These are phyloP conservation scores for Candida fluviatilis DNA, from an alignment of 805 yeast species.

Conservation along the genomic window DNA sequence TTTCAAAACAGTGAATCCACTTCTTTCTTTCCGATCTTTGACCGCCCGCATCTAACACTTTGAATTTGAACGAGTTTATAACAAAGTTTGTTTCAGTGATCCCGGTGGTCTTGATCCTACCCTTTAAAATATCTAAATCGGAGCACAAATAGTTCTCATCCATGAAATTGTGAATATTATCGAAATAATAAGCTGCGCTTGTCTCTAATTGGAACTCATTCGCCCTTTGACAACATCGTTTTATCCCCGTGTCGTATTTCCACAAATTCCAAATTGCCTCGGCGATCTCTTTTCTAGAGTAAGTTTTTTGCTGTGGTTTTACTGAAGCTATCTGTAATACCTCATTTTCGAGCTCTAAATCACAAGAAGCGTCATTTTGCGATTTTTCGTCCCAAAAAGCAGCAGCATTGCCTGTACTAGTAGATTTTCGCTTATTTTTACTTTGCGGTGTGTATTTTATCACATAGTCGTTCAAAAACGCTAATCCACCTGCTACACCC, in stretches of 20 bases:
- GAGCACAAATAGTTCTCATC: constrained; percentile 62
- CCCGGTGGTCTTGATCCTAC: constrained; percentile 93
- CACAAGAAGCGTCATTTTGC: background rate
- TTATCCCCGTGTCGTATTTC: constrained; percentile 66
- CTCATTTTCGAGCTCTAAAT: constrained; percentile 6
- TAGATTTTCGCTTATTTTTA: constrained; percentile 45
- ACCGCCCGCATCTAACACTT: constrained; percentile 94
- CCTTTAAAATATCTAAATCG: constrained; percentile 81
- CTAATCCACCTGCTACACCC: constrained; percentile 60
- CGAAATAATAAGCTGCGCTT: constrained; percentile 77
- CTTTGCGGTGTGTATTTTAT: constrained; percentile 54
- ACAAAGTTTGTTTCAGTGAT: constrained; percentile 81
- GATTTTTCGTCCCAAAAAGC: constrained; percentile 17
- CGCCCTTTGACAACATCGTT: constrained; percentile 51
- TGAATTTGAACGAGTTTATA: constrained; percentile 59
- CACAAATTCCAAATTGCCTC: constrained; percentile 67
- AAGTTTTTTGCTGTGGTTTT: constrained; percentile 11
- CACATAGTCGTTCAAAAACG: constrained; percentile 61
- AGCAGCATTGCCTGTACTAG: constrained; percentile 48
- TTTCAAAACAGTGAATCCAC: constrained; percentile 94
- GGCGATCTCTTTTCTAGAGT: constrained; percentile 55
- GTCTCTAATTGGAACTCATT: constrained; percentile 84
- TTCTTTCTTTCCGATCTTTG: constrained; percentile 87
- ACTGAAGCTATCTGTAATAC: constrained; percentile 1
- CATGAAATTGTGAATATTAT: constrained; percentile 62